A percentile compares a stretch with the other conserved stretches of the same genome.
Evolutionary conservation across 306 rosid genomes (phyloP).

Genomic region (Cucurbita maxima): DNA sequence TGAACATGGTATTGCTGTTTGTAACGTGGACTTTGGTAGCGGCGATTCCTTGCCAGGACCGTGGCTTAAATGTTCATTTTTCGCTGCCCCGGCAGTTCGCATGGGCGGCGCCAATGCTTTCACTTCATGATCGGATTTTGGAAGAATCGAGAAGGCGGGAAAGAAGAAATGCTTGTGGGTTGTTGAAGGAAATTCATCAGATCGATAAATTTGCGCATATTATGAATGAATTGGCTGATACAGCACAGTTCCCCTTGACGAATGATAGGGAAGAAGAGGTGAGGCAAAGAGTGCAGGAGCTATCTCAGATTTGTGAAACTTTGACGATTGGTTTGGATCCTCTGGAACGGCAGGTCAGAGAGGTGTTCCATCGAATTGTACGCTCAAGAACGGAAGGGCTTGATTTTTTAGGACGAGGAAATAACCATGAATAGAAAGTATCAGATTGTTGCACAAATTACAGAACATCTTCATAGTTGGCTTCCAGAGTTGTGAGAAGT

Average conservation of each 20-base stretch:
- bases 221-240: constrained; percentile 59
- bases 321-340: constrained; percentile 52
- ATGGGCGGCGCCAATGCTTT: constrained; percentile 44
- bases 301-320: constrained; percentile 34
- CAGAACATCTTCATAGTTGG: constrained; percentile 6
- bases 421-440: constrained; percentile 2
- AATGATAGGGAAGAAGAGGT: constrained; percentile 54
- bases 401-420: constrained; percentile 42
- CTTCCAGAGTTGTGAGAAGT: not conserved
- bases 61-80: constrained; percentile 56
- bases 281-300: constrained; percentile 38
- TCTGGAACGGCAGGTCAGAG: constrained; percentile 69
- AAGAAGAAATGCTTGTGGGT: constrained; percentile 46
- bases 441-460: not conserved
- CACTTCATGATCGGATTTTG: constrained; percentile 51
- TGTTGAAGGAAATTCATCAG: constrained; percentile 80
- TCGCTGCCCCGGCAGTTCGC: constrained; percentile 49
- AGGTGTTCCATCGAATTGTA: constrained; percentile 56
- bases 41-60: constrained; percentile 87
- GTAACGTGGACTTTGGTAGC: constrained; percentile 76
- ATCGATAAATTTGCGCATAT: constrained; percentile 46
- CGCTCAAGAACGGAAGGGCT: constrained; percentile 69
- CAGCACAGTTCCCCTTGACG: constrained; percentile 58
- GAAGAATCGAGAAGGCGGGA: constrained; percentile 82
- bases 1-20: constrained; percentile 56